phyloP scores from a whole-genome alignment of 148 eudicot genomes.

The Rhododendron griersonianum region DNA sequence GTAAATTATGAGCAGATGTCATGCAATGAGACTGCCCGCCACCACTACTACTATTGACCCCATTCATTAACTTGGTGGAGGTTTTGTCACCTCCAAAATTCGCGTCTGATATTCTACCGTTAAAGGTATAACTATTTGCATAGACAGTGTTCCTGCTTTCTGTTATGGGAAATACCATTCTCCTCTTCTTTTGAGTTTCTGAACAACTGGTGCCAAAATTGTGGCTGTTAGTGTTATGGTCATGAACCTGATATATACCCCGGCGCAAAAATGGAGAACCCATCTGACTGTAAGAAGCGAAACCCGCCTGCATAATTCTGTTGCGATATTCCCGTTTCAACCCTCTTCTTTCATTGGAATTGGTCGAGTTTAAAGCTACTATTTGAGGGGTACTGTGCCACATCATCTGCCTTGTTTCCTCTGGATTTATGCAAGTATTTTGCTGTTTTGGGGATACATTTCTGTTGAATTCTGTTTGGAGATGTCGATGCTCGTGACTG shows the following conservation, averaged over 20 bases:
- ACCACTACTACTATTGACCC: constrained; percentile 1
- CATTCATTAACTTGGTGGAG: constrained; percentile 7
- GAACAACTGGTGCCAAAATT: constrained; percentile 13
- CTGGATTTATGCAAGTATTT: constrained; percentile 8
- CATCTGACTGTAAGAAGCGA: constrained; percentile 8
- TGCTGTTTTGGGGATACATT: constrained; percentile 15
- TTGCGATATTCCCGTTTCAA: constrained; percentile 24
- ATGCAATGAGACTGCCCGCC: background rate
- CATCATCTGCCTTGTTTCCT: constrained; percentile 7
- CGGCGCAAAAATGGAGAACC: constrained; percentile 22
- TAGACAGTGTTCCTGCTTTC: background rate
- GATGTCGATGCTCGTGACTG: constrained; percentile 13
- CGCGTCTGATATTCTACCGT: constrained; percentile 5
- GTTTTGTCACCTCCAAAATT: constrained; percentile 10
- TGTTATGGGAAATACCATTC: constrained; percentile 14
- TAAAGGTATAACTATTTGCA: constrained; percentile 12
- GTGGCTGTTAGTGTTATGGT: constrained; percentile 9
- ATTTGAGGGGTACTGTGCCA: constrained; percentile 21
- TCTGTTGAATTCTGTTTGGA: constrained; percentile 16
- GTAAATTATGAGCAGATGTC: constrained; percentile 5
- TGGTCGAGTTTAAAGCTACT: constrained; percentile 11
- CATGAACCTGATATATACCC: constrained; percentile 8
- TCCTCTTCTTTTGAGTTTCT: constrained; percentile 28
- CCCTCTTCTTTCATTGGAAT: constrained; percentile 32
- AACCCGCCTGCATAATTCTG: constrained; percentile 7